Percentiles rank a stretch among this genome's conserved stretches.
phyloP scores from a whole-genome alignment of 2,329 filamentous ascomycete species.

The Coniochaeta sp. region DNA sequence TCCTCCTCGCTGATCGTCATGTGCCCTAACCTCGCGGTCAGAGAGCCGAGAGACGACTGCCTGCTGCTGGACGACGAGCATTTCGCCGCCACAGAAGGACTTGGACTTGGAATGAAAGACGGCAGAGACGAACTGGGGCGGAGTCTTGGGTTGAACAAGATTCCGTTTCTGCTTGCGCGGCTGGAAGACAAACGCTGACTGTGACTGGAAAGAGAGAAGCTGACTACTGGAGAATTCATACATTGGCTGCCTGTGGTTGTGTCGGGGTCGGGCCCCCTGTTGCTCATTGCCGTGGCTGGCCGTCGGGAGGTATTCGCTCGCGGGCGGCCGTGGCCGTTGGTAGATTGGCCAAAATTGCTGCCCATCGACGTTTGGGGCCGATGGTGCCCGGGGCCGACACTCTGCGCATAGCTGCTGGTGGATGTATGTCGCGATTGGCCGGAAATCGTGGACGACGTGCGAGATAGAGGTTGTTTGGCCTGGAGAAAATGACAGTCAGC shows the following conservation, averaged over 20 bases:
- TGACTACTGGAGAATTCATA: conserved; percentile 22
- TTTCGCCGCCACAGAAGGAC: neutral
- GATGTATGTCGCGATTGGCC: conserved; percentile 33
- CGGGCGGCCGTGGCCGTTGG: conserved; percentile 31
- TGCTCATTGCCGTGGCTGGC: conserved; percentile 26
- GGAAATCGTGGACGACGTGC: conserved; percentile 29
- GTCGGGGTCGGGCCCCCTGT: neutral
- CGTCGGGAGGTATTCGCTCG: conserved; percentile 31
- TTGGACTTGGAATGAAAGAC: conserved; percentile 1
- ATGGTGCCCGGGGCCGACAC: conserved; percentile 46
- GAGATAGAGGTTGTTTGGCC: neutral
- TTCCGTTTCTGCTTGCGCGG: conserved; percentile 3
- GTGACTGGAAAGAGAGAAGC: conserved; percentile 5
- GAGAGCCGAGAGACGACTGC: conserved; percentile 35
- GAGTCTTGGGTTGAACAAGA: conserved; percentile 12
- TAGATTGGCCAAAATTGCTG: conserved; percentile 30
- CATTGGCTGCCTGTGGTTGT: conserved; percentile 17
- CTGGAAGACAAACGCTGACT: conserved; percentile 7
- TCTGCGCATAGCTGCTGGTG: conserved; percentile 46
- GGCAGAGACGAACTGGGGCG: conserved; percentile 9
- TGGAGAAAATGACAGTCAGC: neutral
- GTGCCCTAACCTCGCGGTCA: conserved; percentile 22
- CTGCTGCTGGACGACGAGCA: conserved; percentile 16
- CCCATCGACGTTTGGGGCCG: conserved; percentile 46
- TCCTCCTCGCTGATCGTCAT: conserved; percentile 30